phyloP scores from a whole-genome alignment of 208 protist species.

The Trypanosoma scelopori region DNA sequence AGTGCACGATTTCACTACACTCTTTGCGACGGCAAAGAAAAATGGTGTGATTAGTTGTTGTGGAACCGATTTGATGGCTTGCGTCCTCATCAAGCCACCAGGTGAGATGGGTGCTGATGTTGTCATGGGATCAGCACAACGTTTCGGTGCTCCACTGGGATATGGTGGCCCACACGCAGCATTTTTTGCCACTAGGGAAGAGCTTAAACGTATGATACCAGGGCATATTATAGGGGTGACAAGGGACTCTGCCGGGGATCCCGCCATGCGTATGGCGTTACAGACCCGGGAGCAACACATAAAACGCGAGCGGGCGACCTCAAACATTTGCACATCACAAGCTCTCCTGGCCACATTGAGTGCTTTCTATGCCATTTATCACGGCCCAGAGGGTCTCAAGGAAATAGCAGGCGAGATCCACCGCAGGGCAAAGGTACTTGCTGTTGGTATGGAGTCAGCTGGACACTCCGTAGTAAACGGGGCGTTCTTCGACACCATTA shows the following conservation, averaged over 20 bases:
- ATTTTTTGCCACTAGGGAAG: constrained; percentile 92
- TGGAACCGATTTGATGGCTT: constrained; percentile 94
- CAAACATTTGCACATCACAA: constrained; percentile 98
- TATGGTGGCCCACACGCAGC: constrained; percentile 98
- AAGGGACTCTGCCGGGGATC: constrained; percentile 87
- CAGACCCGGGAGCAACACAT: constrained; percentile 99
- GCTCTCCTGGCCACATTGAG: constrained; percentile 97
- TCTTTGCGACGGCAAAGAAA: constrained; percentile 68
- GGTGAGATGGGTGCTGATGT: constrained; percentile 96
- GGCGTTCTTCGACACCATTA: constrained; percentile 93
- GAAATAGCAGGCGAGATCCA: constrained; percentile 93
- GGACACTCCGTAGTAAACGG: constrained; percentile 58
- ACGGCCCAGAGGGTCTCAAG: constrained; percentile 95
- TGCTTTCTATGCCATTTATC: constrained; percentile 97
- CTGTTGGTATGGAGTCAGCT: constrained; percentile 79
- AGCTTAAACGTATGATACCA: constrained; percentile 91
- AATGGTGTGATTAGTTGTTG: constrained; percentile 72
- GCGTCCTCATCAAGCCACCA: constrained; percentile 90
- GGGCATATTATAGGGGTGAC: constrained; percentile 97
- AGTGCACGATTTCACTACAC: constrained; percentile 75
- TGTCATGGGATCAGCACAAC: constrained; percentile 91
- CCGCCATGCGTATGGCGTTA: constrained; percentile 96
- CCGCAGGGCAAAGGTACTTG: constrained; percentile 70
- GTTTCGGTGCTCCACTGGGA: constrained; percentile 95
- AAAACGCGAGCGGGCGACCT: constrained; percentile 93